phyloP scores from a whole-genome alignment of 768 basidiomycete species.

The Agaricus blazei region DNA sequence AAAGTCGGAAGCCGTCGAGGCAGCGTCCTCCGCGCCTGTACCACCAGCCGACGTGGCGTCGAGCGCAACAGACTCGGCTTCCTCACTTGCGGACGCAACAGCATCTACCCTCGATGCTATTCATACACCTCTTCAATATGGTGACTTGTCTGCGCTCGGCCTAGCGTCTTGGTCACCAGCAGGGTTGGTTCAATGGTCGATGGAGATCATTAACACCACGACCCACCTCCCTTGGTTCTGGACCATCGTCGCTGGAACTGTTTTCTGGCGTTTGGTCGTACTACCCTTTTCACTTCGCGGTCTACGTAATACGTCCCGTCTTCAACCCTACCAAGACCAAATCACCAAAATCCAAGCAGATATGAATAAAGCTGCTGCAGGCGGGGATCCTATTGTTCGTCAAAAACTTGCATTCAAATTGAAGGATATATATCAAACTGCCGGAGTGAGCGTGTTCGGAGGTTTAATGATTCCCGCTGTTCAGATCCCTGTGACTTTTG shows the following conservation, averaged over 20 bases:
- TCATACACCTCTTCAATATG: slow-evolving; percentile 53
- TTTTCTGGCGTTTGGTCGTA: slow-evolving; percentile 55
- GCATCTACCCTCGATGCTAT: slow-evolving; percentile 20
- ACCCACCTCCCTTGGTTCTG: slow-evolving; percentile 80
- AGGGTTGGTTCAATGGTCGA: slow-evolving; percentile 54
- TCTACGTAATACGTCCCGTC: slow-evolving; percentile 50
- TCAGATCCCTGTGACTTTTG: slow-evolving; percentile 74
- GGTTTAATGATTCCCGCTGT: slow-evolving; percentile 45
- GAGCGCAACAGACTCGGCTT: background rate
- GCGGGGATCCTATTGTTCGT: slow-evolving; percentile 41
- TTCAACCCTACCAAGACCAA: slow-evolving; percentile 56
- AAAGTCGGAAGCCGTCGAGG: background rate
- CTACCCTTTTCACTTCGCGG: slow-evolving; percentile 57
- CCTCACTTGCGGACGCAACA: background rate
- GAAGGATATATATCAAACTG: slow-evolving; percentile 52
- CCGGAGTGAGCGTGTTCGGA: slow-evolving; percentile 54
- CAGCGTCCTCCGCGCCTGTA: background rate
- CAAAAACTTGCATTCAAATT: slow-evolving; percentile 48
- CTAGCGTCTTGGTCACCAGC: slow-evolving; percentile 60
- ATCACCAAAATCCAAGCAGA: slow-evolving; percentile 43
- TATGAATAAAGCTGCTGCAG: slow-evolving; percentile 28
- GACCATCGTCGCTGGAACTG: slow-evolving; percentile 65
- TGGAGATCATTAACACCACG: slow-evolving; percentile 65
- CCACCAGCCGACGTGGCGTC: background rate
- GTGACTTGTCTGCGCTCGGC: slow-evolving; percentile 68